Conservation (phyloP, 2,329 filamentous ascomycete genomes). For the Arachnomyces sp. region DNA sequence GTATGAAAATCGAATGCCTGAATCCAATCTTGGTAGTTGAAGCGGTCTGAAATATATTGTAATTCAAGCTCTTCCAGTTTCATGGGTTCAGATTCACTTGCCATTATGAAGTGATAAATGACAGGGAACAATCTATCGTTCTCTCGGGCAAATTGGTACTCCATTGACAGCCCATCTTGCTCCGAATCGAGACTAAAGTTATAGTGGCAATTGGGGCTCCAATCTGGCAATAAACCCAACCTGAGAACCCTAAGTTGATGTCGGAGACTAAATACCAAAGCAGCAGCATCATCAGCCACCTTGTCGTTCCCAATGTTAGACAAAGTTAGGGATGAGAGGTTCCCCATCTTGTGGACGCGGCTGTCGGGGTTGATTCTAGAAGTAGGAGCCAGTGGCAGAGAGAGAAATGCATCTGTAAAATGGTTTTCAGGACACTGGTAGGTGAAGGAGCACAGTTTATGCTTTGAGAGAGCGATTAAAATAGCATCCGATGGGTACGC, state of each 20-base stretch:
- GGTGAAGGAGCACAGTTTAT: background rate
- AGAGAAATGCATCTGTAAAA: background rate
- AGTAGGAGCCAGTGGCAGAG: background rate
- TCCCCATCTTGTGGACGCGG: background rate
- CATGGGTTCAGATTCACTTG: background rate
- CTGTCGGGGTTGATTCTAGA: background rate
- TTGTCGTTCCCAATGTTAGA: background rate
- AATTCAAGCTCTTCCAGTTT: conserved; percentile 1
- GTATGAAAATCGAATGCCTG: background rate
- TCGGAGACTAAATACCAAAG: background rate
- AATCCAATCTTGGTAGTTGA: background rate
- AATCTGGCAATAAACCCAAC: background rate
- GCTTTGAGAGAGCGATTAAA: background rate
- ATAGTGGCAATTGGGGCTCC: too few relatives aligned
- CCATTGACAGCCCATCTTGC: background rate
- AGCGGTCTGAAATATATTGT: background rate
- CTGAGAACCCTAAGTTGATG: background rate
- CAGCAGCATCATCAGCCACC: background rate
- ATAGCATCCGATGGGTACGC: conserved; percentile 1
- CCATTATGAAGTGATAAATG: background rate
- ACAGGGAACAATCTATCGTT: background rate
- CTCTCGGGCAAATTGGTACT: background rate
- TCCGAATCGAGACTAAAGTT: too few relatives aligned
- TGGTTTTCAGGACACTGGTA: background rate
- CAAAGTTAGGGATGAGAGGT: background rate